Percentiles rank a stretch among this genome's conserved stretches.
Conservation (phyloP, 2,329 filamentous ascomycete genomes). For the Cladosporium phlei region DNA sequence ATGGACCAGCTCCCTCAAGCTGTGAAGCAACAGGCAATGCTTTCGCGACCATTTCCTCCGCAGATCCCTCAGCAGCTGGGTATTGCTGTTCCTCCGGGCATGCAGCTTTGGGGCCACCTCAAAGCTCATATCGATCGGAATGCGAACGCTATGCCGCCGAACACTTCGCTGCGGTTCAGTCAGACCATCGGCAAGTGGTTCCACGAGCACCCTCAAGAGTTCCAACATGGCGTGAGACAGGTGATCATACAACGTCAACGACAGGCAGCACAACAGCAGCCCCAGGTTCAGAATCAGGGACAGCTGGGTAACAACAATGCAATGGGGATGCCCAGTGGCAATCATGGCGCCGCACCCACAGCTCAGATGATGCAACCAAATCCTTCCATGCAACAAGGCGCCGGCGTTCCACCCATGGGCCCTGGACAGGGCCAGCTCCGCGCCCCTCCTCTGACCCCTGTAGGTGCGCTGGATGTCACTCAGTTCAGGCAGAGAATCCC, state of each 20-base stretch:
- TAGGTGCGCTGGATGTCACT: constrained; percentile 39
- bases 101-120: constrained; percentile 54
- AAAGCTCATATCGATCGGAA: constrained; percentile 51
- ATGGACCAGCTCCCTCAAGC: background rate
- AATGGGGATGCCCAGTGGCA: constrained; percentile 1
- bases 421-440: constrained; percentile 17
- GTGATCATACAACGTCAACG: constrained; percentile 20
- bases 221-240: constrained; percentile 20
- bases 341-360: constrained; percentile 8
- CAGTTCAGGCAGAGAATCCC: constrained; percentile 33
- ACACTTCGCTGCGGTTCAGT: constrained; percentile 38
- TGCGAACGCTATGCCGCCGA: constrained; percentile 37
- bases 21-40: constrained; percentile 19
- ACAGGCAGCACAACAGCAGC: constrained; percentile 24
- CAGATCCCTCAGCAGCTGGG: constrained; percentile 16
- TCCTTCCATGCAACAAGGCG: constrained; percentile 36
- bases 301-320: background rate
- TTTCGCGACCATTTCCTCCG: constrained; percentile 20
- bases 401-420: constrained; percentile 20
- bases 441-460: constrained; percentile 18
- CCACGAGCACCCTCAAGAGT: constrained; percentile 20
- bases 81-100: constrained; percentile 41
- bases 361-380: constrained; percentile 14
- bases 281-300: constrained; percentile 7
- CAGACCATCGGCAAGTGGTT: constrained; percentile 25